Evolutionary conservation across 177 flowering plant genomes (phyloP).

Genomic region (Vitis hybrid): DNA sequence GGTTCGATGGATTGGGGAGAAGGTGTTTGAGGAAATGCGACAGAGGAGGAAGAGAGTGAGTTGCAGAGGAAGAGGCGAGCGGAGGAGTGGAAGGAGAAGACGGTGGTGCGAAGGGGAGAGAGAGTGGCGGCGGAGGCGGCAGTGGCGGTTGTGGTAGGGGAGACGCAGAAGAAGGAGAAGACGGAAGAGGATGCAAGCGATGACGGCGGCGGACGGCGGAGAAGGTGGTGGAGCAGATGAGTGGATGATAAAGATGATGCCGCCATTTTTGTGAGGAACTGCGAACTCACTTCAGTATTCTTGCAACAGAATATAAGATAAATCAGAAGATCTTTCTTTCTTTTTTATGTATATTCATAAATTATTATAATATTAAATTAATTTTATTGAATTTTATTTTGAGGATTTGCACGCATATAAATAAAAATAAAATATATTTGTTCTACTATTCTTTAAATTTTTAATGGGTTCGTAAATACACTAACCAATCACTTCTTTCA

Average conservation of each 20-base stretch:
- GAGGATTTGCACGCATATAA: too few relatives aligned
- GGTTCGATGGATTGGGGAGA: neutral
- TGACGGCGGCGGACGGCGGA: constrained; percentile 7
- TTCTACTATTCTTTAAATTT: too few relatives aligned
- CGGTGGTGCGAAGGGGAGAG: constrained; percentile 5
- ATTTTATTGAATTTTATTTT: too few relatives aligned
- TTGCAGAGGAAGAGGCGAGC: constrained; percentile 8
- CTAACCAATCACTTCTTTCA: too few relatives aligned
- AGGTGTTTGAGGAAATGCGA: constrained; percentile 1
- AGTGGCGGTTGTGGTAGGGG: neutral
- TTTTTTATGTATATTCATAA: too few relatives aligned
- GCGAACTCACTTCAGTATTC: too few relatives aligned
- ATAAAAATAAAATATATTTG: too few relatives aligned
- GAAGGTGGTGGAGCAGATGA: constrained; percentile 14
- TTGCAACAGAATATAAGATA: too few relatives aligned
- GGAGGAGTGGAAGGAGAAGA: neutral
- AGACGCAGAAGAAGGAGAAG: neutral
- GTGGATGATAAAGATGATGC: constrained; percentile 11
- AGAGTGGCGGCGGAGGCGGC: constrained; percentile 4
- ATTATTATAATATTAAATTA: too few relatives aligned
- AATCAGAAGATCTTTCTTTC: too few relatives aligned
- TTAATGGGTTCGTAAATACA: too few relatives aligned
- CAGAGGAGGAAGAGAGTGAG: constrained; percentile 13
- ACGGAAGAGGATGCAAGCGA: neutral
- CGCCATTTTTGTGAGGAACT: constrained; percentile 12